Evolutionary conservation across 441 rosid genomes (phyloP).

Genomic region (Eutrema salsugineum): DNA sequence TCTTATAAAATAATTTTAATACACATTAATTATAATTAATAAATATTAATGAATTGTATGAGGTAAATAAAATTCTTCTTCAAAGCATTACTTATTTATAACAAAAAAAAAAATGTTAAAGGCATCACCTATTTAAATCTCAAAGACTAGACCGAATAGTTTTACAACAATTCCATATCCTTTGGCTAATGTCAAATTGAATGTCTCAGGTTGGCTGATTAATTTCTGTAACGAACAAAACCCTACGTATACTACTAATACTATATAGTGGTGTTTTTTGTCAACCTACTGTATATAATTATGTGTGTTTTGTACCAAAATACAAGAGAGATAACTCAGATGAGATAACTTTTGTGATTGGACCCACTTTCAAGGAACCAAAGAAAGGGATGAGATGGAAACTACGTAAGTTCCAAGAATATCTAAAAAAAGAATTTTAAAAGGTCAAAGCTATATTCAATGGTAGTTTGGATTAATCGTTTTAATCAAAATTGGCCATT

Average conservation of each 20-base stretch:
- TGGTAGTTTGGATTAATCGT: conserved; percentile 17
- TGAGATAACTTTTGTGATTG: conserved; percentile 16
- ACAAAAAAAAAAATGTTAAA: not conserved
- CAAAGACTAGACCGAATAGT: not conserved
- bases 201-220: not conserved
- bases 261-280: not conserved
- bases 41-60: not conserved
- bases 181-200: not conserved
- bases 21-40: not conserved
- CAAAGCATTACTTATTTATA: not conserved
- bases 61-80: not conserved
- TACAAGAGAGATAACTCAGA: not conserved
- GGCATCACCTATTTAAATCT: not conserved
- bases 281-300: not conserved
- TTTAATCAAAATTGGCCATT: conserved; percentile 9
- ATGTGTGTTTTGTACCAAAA: not conserved
- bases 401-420: conserved; percentile 26
- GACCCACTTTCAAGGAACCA: conserved; percentile 17
- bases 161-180: not conserved
- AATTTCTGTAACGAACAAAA: not conserved
- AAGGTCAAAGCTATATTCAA: conserved; percentile 31
- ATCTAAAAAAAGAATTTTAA: conserved; percentile 10
- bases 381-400: conserved; percentile 26
- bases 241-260: not conserved
- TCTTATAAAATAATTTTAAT: not conserved